Evolutionary conservation across 805 yeast genomes (phyloP), one percentile per base, ranked within the genome.

Genomic region (Wickerhamomyces sydowiorum): DNA sequence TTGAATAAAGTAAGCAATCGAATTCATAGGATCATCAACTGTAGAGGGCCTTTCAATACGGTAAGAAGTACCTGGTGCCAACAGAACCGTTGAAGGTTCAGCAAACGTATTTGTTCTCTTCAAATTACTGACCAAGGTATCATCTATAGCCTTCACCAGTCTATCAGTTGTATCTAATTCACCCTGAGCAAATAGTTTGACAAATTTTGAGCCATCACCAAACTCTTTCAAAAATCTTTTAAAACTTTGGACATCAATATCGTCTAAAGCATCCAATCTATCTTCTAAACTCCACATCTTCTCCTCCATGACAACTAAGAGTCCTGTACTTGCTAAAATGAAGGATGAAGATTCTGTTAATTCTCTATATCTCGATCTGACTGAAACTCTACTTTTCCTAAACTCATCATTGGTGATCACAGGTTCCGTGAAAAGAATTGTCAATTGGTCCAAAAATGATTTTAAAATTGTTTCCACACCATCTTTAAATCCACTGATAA

Each of bases 1-100:
- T 57, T 83, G 88, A 15, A 80, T 54, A 51, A 73, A 82, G 47
- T 68, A 69, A 3, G 70, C 70, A 2, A 80, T 62, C 2, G 80
- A 65, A 45, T 70, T 76, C 34, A 76, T 71, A 7, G 75, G 76
- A 51, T 80, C 86, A 24, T 60, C 61, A 28, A 50, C 40, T 14
- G 70, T 65, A 0, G 75, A 66, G 1, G 47, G 36, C 14, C 65
- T 57, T 18, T 59, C 59, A 33, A 66, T 56, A 17, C 44, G 52
- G 38, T 55, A 70, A 35, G 69, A 65, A 1, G 58, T 50, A 0
- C 73, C 73, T 0, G 57, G 53, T 0, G 62, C 60, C 9, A 77
- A 49, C 4, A 55, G 22, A 27, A 67, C 54, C 0, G 82, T 70
- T 1, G 70, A 56, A 7, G 76, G 70, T 12, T 46, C 48, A 13